Evolutionary conservation across 129 eudicot species (phyloP).

Genomic region (Centella asiatica): DNA sequence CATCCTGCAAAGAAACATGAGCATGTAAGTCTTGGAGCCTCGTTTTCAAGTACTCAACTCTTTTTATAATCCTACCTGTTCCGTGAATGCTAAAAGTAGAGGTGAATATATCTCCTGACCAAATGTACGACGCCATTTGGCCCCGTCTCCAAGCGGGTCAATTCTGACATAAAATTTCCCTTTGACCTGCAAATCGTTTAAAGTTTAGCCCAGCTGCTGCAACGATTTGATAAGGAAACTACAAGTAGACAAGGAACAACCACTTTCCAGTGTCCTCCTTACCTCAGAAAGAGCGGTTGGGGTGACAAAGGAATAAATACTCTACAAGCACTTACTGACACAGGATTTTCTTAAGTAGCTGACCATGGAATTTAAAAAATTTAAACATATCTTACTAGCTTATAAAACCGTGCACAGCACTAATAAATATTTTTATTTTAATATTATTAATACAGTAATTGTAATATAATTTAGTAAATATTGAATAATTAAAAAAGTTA

Average conservation of each 20-base stretch:
- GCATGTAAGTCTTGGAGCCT: constrained; percentile 2
- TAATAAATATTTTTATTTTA: too few species aligned
- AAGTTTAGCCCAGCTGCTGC: background rate
- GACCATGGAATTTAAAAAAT: too few species aligned
- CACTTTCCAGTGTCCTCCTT: too few species aligned
- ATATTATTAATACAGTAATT: too few species aligned
- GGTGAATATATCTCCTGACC: constrained; percentile 97
- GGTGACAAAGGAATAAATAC: too few species aligned
- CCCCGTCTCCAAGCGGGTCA: constrained; percentile 87
- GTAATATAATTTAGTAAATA: too few species aligned
- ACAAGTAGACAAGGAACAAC: background rate
- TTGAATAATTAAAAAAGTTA: too few species aligned
- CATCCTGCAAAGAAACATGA: constrained; percentile 46
- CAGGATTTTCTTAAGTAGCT: too few species aligned
- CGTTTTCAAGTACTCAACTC: constrained; percentile 9
- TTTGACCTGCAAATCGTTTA: constrained; percentile 39
- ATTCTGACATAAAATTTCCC: constrained; percentile 79
- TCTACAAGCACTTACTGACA: too few species aligned
- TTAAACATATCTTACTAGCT: too few species aligned
- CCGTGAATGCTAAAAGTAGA: constrained; percentile 82
- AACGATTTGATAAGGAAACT: background rate
- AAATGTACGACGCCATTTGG: constrained; percentile 95
- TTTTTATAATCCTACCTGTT: constrained; percentile 41
- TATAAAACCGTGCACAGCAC: too few species aligned
- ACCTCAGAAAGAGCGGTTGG: too few species aligned